Evolutionary conservation across 345 rosid species (phyloP).

Genomic region (Aquilaria yunnanensis): DNA sequence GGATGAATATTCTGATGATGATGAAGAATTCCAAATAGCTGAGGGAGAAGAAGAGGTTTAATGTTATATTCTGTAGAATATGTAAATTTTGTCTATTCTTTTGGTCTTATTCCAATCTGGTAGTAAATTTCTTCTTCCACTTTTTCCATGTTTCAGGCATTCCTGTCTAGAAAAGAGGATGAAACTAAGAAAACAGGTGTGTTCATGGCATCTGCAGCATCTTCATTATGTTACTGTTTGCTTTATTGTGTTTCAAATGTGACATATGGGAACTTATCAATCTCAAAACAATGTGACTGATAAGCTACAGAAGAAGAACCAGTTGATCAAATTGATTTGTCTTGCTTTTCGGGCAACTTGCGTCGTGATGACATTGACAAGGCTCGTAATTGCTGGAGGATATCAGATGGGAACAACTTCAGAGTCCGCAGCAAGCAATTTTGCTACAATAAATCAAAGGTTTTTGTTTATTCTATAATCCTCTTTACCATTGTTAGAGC

Average conservation of each 20-base stretch:
- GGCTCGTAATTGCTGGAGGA: conserved; percentile 85
- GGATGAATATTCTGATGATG: conserved; percentile 94
- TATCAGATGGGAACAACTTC: conserved; percentile 86
- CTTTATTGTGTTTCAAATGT: conserved; percentile 7
- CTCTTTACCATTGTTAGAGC: neutral
- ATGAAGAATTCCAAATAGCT: conserved; percentile 86
- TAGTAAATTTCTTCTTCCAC: conserved; percentile 1
- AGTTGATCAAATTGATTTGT: conserved; percentile 62
- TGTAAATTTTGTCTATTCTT: conserved; percentile 2
- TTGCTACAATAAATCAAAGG: conserved; percentile 89
- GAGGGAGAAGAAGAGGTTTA: conserved; percentile 90
- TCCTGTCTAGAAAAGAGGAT: conserved; percentile 37
- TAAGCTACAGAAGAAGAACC: conserved; percentile 71
- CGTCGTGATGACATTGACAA: conserved; percentile 80
- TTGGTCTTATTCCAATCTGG: neutral
- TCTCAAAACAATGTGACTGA: conserved; percentile 5
- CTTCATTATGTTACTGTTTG: conserved; percentile 3
- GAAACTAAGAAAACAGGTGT: conserved; percentile 62
- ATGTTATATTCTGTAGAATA: conserved; percentile 5
- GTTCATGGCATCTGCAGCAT: neutral
- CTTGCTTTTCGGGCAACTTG: conserved; percentile 81
- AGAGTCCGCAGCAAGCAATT: conserved; percentile 92
- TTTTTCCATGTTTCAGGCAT: conserved; percentile 37
- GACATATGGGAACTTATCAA: neutral
- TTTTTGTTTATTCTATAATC: conserved; percentile 15